These are phyloP conservation scores for Fusarium siculi DNA, from an alignment of 2,329 filamentous ascomycete genomes.

Conservation along the genomic window DNA sequence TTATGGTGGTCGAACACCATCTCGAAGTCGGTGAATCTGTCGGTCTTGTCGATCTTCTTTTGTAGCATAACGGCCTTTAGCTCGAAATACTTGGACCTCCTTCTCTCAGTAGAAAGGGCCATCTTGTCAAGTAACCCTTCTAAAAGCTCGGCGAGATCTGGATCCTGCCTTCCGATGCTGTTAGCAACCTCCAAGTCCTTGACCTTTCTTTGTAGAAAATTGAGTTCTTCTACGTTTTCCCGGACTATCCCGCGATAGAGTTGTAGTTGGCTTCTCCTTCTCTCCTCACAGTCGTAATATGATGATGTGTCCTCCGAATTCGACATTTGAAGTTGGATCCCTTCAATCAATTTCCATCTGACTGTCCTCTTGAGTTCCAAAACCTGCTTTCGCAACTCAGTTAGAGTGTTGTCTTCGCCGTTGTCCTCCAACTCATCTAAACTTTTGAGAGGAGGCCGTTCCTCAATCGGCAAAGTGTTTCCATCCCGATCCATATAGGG, in stretches of 20 bases:
- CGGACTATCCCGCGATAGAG: background rate
- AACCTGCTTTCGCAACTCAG: background rate
- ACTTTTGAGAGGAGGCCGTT: background rate
- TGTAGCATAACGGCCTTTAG: background rate
- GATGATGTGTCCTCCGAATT: no score
- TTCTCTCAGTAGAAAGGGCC: background rate
- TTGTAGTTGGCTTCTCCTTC: no score
- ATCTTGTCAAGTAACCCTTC: background rate
- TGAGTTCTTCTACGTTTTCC: background rate
- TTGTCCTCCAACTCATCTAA: background rate
- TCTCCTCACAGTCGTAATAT: no score
- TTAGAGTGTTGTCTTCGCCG: fast-evolving
- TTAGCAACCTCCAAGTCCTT: background rate
- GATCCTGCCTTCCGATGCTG: background rate
- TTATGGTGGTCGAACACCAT: no score
- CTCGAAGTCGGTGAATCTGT: no score
- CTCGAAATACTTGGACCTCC: background rate
- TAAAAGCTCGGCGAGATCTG: no score
- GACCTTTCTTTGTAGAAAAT: background rate
- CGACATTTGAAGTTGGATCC: no score
- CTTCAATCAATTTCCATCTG: no score
- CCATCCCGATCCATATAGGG: background rate
- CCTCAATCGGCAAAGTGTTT: background rate
- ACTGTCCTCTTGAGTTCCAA: background rate
- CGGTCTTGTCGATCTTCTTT: no score